Base-by-base conservation (phyloP, 306 rosid species). In the Nissolia schottii region DNA sequence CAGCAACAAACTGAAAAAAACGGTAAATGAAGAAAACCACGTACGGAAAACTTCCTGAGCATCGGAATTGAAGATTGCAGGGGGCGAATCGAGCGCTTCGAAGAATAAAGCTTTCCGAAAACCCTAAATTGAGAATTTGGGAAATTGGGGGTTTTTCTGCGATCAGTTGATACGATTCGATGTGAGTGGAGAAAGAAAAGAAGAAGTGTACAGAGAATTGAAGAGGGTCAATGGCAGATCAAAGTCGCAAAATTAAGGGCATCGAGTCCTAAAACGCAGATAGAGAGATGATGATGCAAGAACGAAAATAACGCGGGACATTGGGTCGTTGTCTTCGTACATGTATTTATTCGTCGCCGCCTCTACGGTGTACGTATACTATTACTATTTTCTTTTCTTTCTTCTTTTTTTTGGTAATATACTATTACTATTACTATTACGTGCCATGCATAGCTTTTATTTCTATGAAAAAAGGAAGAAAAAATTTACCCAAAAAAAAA, bases 121-220 rank as follows among this genome's bases (percentile, higher is more conserved):
- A 87, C 83, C 88, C 91, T 87, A 82, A 76, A 38, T 12, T 11
- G 20, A 20, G 54, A 13, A 38, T 7, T 3, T 25, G 10, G 59
- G 73, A 65, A 54, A 23, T 13, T 38, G 20, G 13, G 32, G 15
- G 46, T 6, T 5, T 6, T 20, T 0, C 3, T 3, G 19, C 7
- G 29, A 29, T 19, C 25, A 59, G 37, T 46, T 43, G 41, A 46
- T 15, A 48, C 12, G 37, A 58, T 43, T 45, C 0, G 51, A 15
- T 1, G 5, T 31, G 40, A 76, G 23, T 29, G 38, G 31, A 49
- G 8, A 62, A 8, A 24, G 6, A 16, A 58, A 64, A 57, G 27
- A 11, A 11, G 41, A 48, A 38, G 49, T 35, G 49, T 56, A 70
- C 55, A 58, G 34, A 14, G 49, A 58, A 77, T 41, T 64, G 20